phyloP scores from a whole-genome alignment of 163 green algal genomes.

The Scenedesmus sp. region DNA sequence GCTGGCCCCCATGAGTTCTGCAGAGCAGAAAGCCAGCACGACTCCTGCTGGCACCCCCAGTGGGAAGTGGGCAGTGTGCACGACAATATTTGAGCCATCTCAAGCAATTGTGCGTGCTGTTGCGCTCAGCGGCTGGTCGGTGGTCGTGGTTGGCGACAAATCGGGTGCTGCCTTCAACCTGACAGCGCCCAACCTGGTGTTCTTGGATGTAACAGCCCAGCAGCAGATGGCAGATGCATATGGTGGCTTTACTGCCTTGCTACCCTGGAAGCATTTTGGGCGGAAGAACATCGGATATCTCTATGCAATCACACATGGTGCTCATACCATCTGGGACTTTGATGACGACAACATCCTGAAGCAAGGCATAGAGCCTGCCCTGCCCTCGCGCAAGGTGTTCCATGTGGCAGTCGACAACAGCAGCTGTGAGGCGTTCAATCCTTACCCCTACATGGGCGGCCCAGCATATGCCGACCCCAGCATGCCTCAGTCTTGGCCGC shows the following conservation, averaged over 20 bases:
- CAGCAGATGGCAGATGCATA: background rate
- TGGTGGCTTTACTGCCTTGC: background rate
- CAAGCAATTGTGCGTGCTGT: background rate
- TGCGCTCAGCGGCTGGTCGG: background rate
- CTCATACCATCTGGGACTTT: slow-evolving; percentile 28
- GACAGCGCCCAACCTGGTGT: background rate
- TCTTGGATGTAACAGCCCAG: slow-evolving; percentile 10
- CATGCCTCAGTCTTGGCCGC: background rate
- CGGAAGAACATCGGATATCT: slow-evolving; percentile 33
- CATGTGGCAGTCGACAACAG: background rate
- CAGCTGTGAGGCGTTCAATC: slow-evolving; percentile 23
- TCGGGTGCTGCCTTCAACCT: slow-evolving; percentile 9
- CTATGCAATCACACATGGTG: slow-evolving; percentile 20
- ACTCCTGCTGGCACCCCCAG: background rate
- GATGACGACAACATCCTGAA: slow-evolving; percentile 35
- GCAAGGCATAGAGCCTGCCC: background rate
- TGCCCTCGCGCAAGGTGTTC: background rate
- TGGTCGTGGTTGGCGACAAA: slow-evolving; percentile 27
- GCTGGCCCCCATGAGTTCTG: background rate
- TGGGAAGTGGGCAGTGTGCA: slow-evolving; percentile 20
- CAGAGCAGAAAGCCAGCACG: background rate
- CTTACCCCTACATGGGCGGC: slow-evolving; percentile 31
- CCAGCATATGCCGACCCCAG: background rate
- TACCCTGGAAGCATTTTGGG: slow-evolving; percentile 37
- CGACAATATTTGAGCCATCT: slow-evolving; percentile 28